These are phyloP conservation scores for Penicillium sp. DNA, from an alignment of 2,329 filamentous ascomycete species.

Conservation along the genomic window DNA sequence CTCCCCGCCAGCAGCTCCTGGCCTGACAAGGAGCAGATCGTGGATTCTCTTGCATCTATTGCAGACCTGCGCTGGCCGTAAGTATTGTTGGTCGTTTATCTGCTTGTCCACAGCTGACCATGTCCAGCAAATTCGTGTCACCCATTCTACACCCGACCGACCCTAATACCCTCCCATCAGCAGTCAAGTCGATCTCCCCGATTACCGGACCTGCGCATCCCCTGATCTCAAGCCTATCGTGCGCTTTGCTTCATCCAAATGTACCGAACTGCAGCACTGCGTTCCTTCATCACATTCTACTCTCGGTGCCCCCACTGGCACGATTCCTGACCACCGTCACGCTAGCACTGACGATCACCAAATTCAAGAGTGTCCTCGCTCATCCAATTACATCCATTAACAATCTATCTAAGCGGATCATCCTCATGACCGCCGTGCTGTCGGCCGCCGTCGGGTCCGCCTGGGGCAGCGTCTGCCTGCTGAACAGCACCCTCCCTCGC, in stretches of 20 bases:
- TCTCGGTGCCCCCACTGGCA: conserved; percentile 71
- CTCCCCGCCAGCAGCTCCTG: conserved; percentile 64
- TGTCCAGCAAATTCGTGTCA: conserved; percentile 64
- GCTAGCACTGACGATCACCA: conserved; percentile 60
- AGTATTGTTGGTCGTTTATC: conserved; percentile 31
- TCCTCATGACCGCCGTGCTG: conserved; percentile 70
- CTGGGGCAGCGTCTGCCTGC: conserved; percentile 87
- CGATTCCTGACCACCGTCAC: conserved; percentile 68
- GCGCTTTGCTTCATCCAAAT: conserved; percentile 79
- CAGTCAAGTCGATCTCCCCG: conserved; percentile 64
- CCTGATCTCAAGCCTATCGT: conserved; percentile 76
- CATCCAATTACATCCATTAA: conserved; percentile 64
- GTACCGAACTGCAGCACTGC: conserved; percentile 85
- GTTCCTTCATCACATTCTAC: conserved; percentile 80
- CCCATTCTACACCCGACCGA: conserved; percentile 78
- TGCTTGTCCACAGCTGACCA: not conserved
- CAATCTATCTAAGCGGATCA: conserved; percentile 60
- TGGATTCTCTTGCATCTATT: conserved; percentile 76
- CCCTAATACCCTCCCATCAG: conserved; percentile 53
- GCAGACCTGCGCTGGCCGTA: conserved; percentile 78
- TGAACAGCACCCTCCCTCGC: conserved; percentile 72
- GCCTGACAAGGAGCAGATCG: conserved; percentile 69
- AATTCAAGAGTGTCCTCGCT: conserved; percentile 62
- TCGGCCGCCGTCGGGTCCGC: conserved; percentile 78
- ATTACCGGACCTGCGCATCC: conserved; percentile 82